phyloP scores from a whole-genome alignment of 2,329 filamentous ascomycete genomes.

The Chaetomium sp. region DNA sequence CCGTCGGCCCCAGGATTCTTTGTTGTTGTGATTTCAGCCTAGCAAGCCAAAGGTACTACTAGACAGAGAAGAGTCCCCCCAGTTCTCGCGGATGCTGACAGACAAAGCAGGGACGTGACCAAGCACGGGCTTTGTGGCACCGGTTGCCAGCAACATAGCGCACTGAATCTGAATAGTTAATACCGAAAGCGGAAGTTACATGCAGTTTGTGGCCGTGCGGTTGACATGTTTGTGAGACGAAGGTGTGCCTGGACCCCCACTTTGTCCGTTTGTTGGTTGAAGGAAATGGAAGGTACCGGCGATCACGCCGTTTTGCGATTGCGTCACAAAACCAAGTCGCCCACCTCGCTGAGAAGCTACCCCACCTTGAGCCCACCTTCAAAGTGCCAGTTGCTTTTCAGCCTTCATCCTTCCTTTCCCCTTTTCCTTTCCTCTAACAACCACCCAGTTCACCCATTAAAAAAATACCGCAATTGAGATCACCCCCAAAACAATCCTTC shows the following conservation, averaged over 20 bases:
- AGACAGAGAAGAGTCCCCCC: too few relatives aligned
- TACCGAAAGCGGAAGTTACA: background rate
- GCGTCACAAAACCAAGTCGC: conserved; percentile 8
- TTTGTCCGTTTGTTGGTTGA: background rate
- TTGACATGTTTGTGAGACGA: background rate
- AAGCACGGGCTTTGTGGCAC: too few relatives aligned
- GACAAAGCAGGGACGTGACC: too few relatives aligned
- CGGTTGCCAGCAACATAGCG: too few relatives aligned
- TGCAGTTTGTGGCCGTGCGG: background rate
- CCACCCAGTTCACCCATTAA: background rate
- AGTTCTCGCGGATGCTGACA: too few relatives aligned
- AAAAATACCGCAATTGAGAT: conserved; percentile 10
- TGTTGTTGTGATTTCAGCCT: too few relatives aligned
- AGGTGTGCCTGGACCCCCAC: background rate
- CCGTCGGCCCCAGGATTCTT: too few relatives aligned
- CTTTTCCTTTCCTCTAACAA: conserved; percentile 7
- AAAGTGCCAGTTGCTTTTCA: background rate
- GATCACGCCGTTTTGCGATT: conserved; percentile 10
- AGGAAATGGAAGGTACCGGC: background rate
- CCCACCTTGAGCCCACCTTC: conserved; percentile 7
- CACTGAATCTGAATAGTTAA: too few relatives aligned
- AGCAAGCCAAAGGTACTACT: too few relatives aligned
- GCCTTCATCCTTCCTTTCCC: background rate
- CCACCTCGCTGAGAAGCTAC: background rate
- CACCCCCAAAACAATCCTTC: background rate